phyloP scores from a whole-genome alignment of 768 basidiomycete species.

The Hemileccinum rubropunctum region DNA sequence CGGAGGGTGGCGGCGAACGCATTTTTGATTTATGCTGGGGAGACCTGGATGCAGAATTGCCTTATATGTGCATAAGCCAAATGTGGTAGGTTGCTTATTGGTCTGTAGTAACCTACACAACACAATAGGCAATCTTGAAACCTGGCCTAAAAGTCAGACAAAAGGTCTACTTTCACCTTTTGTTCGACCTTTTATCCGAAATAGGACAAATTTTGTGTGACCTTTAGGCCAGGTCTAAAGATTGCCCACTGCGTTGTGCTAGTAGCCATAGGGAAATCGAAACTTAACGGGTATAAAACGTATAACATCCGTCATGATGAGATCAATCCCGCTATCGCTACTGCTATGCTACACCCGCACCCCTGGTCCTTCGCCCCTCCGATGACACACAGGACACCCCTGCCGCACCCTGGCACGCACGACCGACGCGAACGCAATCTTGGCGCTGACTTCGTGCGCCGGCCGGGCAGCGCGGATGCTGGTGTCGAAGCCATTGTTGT shows the following conservation, averaged over 20 bases:
- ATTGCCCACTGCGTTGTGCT: no score
- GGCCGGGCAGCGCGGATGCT: constrained; percentile 34
- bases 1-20: background rate
- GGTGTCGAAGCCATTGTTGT: constrained; percentile 42
- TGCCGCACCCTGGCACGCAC: constrained; percentile 60
- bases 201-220: no score
- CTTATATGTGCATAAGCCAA: constrained; percentile 1
- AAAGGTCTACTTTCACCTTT: no score
- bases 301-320: constrained; percentile 5
- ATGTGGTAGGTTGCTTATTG: background rate
- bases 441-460: constrained; percentile 55
- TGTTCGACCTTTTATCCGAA: no score
- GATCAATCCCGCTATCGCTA: constrained; percentile 6
- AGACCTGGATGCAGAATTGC: constrained; percentile 6
- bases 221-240: no score
- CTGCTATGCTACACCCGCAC: background rate
- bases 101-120: no score
- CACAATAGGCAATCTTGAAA: no score
- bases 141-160: no score
- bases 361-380: constrained; percentile 46
- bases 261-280: no score
- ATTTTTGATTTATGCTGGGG: constrained; percentile 21
- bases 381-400: constrained; percentile 78
- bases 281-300: constrained; percentile 14
- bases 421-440: constrained; percentile 77